Evolutionary conservation across 1,284 basidiomycete genomes (phyloP), one percentile per base, ranked within the genome.

Genomic region (Papiliotrema flavescens): DNA sequence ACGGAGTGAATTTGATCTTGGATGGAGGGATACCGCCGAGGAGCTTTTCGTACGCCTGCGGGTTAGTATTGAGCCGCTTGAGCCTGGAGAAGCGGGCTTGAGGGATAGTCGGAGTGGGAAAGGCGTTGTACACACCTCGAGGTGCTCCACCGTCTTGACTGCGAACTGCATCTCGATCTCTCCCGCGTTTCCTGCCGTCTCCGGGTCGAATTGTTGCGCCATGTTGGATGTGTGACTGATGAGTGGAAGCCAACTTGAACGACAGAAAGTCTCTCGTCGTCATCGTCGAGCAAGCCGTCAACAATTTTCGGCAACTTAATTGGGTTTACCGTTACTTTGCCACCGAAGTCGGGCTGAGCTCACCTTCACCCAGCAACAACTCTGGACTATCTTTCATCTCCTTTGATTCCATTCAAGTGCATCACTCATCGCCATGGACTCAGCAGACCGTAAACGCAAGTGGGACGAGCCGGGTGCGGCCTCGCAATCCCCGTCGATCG

Each of bases 151-250:
- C 35, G 92, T 92, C 78, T 89, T 92, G 51, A 98, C 95, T 24
- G 95, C 95, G 71, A 95, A 96, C 75, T 97, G 93, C 83, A 93
- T 94, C 80, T 98, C 95, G 64, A 98, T 95, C 87, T 94, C 92
- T 60, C 85, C 80, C 66, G 87, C 80, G 80, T 97, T 97, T 75
- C 91, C 89, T 13, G 92, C 89, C 56, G 83, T 87, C 66, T 90
- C 82, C 40, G 90, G 83, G 78, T 93, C 88, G 71, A 95, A 93
- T 65, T 80, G 78, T 57, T 76, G 75, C 26, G 83, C 55, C 68
- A 72, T 73, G 46, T 36, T 63, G 51, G n/a, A n/a, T n/a, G n/a
- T n/a, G n/a, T n/a, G n/a, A n/a, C n/a, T n/a, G n/a, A n/a, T n/a
- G n/a, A n/a, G n/a, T n/a, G n/a, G n/a, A n/a, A n/a, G n/a, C n/a